phyloP scores from a whole-genome alignment of 2,329 filamentous ascomycete genomes.

The Diplodia intermedia region DNA sequence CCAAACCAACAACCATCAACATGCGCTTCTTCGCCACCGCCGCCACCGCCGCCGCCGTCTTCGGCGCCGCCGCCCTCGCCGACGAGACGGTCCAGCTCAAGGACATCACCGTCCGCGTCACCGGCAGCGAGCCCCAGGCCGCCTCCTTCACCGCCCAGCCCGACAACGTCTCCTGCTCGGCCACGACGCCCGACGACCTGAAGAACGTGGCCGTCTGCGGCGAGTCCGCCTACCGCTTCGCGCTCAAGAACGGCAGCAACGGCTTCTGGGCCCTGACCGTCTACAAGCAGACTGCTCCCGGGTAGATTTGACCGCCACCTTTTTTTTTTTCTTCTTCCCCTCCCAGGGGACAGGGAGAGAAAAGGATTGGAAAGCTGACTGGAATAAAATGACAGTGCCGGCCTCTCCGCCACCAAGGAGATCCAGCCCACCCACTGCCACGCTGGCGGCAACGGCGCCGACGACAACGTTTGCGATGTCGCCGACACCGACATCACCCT shows the following conservation, averaged over 20 bases:
- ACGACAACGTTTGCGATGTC: constrained; percentile 7
- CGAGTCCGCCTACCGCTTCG: constrained; percentile 18
- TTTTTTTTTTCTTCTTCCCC: too few relatives aligned
- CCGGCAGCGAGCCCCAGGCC: background rate
- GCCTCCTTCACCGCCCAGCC: constrained; percentile 17
- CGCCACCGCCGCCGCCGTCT: background rate
- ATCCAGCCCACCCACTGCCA: constrained; percentile 4
- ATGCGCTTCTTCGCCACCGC: constrained; percentile 23
- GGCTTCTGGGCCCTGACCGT: constrained; percentile 10
- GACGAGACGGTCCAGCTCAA: constrained; percentile 17
- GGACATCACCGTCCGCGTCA: constrained; percentile 20
- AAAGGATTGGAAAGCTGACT: background rate
- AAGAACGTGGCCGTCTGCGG: constrained; percentile 3
- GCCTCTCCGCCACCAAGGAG: constrained; percentile 1
- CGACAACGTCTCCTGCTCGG: constrained; percentile 15
- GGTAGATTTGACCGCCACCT: background rate
- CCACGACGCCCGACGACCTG: background rate
- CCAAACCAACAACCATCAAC: constrained; percentile 12
- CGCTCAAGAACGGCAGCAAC: constrained; percentile 9
- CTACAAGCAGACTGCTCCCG: constrained; percentile 17
- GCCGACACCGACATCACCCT: constrained; percentile 7
- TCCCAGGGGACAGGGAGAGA: background rate
- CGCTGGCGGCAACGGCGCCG: background rate
- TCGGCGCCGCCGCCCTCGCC: constrained; percentile 8
- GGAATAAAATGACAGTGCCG: background rate